Evolutionary conservation across 2,329 filamentous ascomycete genomes (phyloP).

Genomic region (Berkeleyomyces rouxiae): DNA sequence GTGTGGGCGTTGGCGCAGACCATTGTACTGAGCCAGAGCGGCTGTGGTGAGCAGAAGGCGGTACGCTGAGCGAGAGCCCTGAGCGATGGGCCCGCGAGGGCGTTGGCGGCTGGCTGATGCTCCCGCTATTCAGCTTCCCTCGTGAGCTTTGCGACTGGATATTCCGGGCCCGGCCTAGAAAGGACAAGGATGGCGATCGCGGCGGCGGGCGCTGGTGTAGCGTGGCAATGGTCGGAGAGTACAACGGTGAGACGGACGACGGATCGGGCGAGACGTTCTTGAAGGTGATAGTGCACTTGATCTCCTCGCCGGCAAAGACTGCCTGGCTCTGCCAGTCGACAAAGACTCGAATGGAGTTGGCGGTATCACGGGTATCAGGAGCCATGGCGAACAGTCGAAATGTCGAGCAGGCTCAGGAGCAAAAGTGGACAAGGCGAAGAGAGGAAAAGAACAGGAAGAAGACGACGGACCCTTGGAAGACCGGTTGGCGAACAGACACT

Average conservation of each 20-base stretch:
- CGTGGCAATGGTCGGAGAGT: not conserved
- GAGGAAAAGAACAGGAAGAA: not conserved
- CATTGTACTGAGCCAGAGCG: constrained; percentile 33
- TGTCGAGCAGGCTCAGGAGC: not conserved
- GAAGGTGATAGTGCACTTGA: constrained; percentile 93
- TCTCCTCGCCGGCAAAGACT: constrained; percentile 89
- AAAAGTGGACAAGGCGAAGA: not conserved
- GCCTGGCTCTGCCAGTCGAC: constrained; percentile 88
- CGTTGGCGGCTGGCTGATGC: constrained; percentile 23
- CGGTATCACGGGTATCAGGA: constrained; percentile 39
- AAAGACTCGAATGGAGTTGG: constrained; percentile 59
- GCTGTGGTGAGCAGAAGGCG: constrained; percentile 28
- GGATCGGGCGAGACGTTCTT: constrained; percentile 53
- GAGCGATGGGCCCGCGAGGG: constrained; percentile 44
- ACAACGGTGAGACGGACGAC: constrained; percentile 2
- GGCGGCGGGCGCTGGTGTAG: constrained; percentile 23
- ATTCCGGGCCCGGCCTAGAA: constrained; percentile 25
- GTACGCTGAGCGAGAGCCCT: constrained; percentile 46
- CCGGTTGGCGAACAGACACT: not conserved
- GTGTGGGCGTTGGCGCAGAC: constrained; percentile 21
- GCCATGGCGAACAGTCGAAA: constrained; percentile 27
- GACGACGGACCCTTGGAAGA: not conserved
- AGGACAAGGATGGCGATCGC: constrained; percentile 26
- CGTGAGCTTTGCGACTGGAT: constrained; percentile 28
- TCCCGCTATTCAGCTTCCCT: constrained; percentile 17